Percentiles rank a stretch among this genome's conserved stretches.
phyloP scores from a whole-genome alignment of 2,329 filamentous ascomycete species.

The Periconia digitata region DNA sequence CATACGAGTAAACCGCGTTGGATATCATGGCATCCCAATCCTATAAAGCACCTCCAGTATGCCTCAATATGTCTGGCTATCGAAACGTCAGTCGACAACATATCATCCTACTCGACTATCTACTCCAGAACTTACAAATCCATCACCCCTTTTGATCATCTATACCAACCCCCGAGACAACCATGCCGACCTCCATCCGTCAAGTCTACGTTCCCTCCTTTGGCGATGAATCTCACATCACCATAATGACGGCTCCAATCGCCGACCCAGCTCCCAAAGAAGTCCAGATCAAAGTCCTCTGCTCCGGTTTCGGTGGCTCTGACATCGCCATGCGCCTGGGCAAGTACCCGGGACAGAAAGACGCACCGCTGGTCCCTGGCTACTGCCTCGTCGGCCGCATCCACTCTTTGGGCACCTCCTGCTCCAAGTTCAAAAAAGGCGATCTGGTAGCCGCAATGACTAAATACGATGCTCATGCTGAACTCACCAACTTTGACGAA shows the following conservation, averaged over 20 bases:
- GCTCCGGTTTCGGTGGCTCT: constrained; percentile 51
- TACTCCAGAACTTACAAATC: no score
- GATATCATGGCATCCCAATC: background rate
- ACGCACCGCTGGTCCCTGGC: constrained; percentile 52
- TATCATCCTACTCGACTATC: background rate
- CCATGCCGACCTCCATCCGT: constrained; percentile 41
- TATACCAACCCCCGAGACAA: background rate
- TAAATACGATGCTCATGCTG: constrained; percentile 42
- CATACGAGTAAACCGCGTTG: background rate
- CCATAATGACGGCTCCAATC: constrained; percentile 38
- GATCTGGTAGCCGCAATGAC: constrained; percentile 32
- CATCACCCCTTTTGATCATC: no score
- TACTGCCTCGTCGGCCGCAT: constrained; percentile 53
- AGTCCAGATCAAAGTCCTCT: constrained; percentile 52
- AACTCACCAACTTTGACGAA: constrained; percentile 51
- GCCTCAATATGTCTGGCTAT: background rate
- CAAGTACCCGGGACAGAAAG: constrained; percentile 50
- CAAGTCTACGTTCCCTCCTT: constrained; percentile 50
- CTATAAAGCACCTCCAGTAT: background rate
- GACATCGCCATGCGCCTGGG: constrained; percentile 56
- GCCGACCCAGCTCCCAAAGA: constrained; percentile 46
- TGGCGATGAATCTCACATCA: constrained; percentile 46
- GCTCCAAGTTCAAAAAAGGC: constrained; percentile 25
- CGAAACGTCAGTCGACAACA: no score
- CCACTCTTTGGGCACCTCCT: constrained; percentile 40